Evolutionary conservation across 768 basidiomycete genomes (phyloP), one percentile per base, ranked within the genome.

Genomic region (Suillus luteus): DNA sequence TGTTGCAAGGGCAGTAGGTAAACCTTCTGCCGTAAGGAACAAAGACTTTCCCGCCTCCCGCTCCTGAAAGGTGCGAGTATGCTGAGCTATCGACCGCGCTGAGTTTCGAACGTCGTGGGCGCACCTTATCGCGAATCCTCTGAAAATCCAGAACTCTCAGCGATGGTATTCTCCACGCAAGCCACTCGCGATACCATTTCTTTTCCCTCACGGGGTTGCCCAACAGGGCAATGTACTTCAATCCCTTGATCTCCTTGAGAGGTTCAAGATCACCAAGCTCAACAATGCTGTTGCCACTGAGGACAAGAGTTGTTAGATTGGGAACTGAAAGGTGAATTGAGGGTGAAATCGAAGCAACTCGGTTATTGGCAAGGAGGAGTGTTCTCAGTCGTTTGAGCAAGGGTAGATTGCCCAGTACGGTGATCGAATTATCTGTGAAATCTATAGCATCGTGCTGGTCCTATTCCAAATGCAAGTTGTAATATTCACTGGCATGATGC

Each of bases 111-210:
- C 60, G 73, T 71, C 76, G 75, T 79, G 75, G 77, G 80, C 89
- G 82, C 81, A 95, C 94, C 87, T 95, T 94, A 77, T 95, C 93
- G 75, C 91, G 88, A 72, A 96, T 92, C 79, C 94, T 88, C 84
- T 94, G 91, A 79, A 93, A 96, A 85, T 96, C 94, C 74, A 96
- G 83, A 79, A 94, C 91, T 84, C 95, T 88, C 73, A 96, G 84
- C 73, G 85, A 84, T 76, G 90, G 87, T 82, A 94, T 82, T 80
- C 89, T 87, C 86, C 87, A 94, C 70, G 92, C 87, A 82, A 95
- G 86, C 94, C 94, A 96, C 81, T 94, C 92, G 81, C 93, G 91
- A 82, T 96, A 96, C 87, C 91, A 93, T 86, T 94, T 93, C 83
- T 91, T 92, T 81, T 95, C 91, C 74, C 83, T 80, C 38, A 95